phyloP scores from a whole-genome alignment of 2,329 filamentous ascomycete species.

The Exophiala phaeomuriformis region DNA sequence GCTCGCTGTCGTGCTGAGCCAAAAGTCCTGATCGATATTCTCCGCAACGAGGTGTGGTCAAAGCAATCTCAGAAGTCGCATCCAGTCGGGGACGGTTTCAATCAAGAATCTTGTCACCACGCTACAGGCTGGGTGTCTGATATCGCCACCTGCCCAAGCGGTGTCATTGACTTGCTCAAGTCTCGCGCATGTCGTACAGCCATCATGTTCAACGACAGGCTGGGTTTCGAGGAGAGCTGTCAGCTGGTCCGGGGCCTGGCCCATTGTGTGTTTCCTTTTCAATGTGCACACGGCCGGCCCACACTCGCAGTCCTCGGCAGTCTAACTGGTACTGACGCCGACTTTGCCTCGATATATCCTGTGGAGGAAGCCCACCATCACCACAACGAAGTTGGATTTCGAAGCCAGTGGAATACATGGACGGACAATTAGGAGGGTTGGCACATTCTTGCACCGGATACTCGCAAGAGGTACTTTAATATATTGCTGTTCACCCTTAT shows the following conservation, averaged over 20 bases:
- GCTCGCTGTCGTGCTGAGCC: constrained; percentile 71
- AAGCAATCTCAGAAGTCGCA: constrained; percentile 30
- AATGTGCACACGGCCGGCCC: constrained; percentile 46
- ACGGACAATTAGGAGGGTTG: not conserved
- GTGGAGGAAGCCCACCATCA: not conserved
- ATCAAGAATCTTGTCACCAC: not conserved
- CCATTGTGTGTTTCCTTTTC: constrained; percentile 42
- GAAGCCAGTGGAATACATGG: constrained; percentile 14
- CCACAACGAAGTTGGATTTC: constrained; percentile 11
- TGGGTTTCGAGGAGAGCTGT: constrained; percentile 36
- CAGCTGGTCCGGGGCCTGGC: constrained; percentile 35
- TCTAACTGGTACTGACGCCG: constrained; percentile 20
- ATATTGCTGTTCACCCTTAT: not conserved
- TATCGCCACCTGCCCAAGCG: constrained; percentile 64
- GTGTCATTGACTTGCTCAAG: constrained; percentile 59
- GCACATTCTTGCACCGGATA: not conserved
- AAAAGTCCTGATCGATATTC: constrained; percentile 61
- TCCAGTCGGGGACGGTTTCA: too few relatives aligned
- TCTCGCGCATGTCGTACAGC: constrained; percentile 44
- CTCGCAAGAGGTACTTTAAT: not conserved
- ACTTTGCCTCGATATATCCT: not conserved
- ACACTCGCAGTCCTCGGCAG: constrained; percentile 42
- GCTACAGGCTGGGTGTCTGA: constrained; percentile 9
- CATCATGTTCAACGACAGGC: constrained; percentile 46
- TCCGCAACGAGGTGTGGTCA: constrained; percentile 68